Evolutionary conservation across 106 monocot species (phyloP).

Genomic region (Platanthera zijinensis): DNA sequence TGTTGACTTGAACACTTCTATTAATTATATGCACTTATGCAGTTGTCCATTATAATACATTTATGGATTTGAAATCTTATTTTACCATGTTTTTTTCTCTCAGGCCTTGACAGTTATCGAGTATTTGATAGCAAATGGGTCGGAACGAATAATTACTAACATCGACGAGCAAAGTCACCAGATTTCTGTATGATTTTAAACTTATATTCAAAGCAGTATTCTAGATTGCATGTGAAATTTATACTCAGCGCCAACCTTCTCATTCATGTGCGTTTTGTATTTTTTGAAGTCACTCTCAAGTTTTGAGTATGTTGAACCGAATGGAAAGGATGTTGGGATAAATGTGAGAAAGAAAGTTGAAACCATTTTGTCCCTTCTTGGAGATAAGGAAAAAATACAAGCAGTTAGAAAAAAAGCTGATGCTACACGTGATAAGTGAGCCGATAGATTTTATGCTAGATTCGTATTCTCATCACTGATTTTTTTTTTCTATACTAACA

Average conservation of each 20-base stretch:
- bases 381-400: conserved; percentile 81
- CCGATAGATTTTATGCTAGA: background rate
- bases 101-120: conserved; percentile 89
- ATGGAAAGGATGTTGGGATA: conserved; percentile 90
- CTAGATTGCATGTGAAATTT: background rate
- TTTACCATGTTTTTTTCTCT: conserved; percentile 7
- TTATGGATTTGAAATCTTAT: background rate
- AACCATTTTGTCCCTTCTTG: conserved; percentile 56
- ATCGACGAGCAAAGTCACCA: conserved; percentile 70
- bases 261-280: conserved; percentile 6
- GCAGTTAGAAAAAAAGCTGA: conserved; percentile 80
- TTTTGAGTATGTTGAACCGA: conserved; percentile 88
- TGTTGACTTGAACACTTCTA: background rate
- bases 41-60: background rate
- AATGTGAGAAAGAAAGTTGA: conserved; percentile 93
- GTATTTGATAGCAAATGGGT: conserved; percentile 87
- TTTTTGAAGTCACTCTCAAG: conserved; percentile 63
- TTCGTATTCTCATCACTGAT: background rate
- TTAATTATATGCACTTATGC: background rate
- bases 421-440: conserved; percentile 87
- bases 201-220: background rate
- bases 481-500: conserved; percentile 1
- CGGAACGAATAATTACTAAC: conserved; percentile 83
- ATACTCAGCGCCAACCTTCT: background rate
- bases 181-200: conserved; percentile 56